Base-by-base conservation (phyloP, 306 rosid species). In the Dalbergia oliveri region DNA sequence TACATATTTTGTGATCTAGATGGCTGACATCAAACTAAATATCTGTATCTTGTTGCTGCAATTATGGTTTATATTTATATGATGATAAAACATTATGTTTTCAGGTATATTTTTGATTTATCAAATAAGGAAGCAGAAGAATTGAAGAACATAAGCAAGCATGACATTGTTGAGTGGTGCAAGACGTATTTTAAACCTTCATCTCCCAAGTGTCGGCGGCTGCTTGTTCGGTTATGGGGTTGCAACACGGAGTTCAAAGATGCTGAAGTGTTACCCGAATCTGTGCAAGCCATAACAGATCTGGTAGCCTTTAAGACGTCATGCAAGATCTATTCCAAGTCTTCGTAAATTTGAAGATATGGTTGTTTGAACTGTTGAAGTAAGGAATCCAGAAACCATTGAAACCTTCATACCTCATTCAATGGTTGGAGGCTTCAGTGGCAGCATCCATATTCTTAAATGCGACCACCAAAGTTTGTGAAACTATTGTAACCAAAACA, bases 181-280 rank as follows among this genome's bases (percentile, higher is more conserved):
- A 88, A 66, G 72, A 84, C 72, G 6, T 95, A 95, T 79, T n/a
- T 95, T 53, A 90, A 84, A 62, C 86, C 44, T 10, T 69, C 96
- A 4, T 93, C 99, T 65, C 91, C 94, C 3, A 90, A 85, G 66
- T 93, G 98, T 79, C 85, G 99, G 51, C 84, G 92, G 57, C 94
- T 95, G 3, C 84, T 88, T 0, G 73, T 91, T 69, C 89, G 97
- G 56, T 83, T 95, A 71, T 95, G 99, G 99, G 99, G 99, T 82
- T 90, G 98, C 89, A 87, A 88, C 86, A 83, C 97, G 9, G 61
- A 93, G 77, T 5, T 77, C 80, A 88, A 84, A 81, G 96, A 89
- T 33, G 89, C 84, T 11, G 90, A 83, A 81, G 77, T 82, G 53
- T 80, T 3, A 9, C 10, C 82, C 0, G 63, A 86, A 77, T 76